phyloP scores from a whole-genome alignment of 306 rosid genomes.

The Sesbania bispinosa region DNA sequence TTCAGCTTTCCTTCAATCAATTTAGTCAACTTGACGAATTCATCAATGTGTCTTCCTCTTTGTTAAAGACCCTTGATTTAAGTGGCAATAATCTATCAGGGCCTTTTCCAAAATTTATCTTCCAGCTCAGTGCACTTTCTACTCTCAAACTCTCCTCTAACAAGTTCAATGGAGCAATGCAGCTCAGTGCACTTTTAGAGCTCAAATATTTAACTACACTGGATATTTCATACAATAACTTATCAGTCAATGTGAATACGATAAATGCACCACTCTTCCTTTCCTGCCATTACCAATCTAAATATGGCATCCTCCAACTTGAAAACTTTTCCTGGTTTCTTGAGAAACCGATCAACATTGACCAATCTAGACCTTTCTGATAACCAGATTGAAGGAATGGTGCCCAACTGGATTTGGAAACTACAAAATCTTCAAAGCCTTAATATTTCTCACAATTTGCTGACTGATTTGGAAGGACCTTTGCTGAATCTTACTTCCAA shows the following conservation, averaged over 20 bases:
- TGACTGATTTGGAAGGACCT: constrained; percentile 24
- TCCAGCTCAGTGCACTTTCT: constrained; percentile 9
- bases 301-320: constrained; percentile 33
- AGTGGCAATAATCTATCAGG: constrained; percentile 44
- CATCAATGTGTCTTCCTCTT: background rate
- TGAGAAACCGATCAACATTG: constrained; percentile 27
- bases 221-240: constrained; percentile 46
- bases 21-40: constrained; percentile 23
- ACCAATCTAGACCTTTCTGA: no score
- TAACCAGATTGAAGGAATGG: no score
- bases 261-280: background rate
- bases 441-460: constrained; percentile 42
- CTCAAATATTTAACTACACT: constrained; percentile 21
- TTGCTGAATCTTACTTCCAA: background rate
- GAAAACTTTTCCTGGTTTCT: constrained; percentile 25
- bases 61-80: constrained; percentile 34
- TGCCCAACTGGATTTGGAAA: constrained; percentile 57
- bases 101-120: constrained; percentile 29
- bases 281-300: background rate
- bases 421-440: background rate
- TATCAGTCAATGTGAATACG: background rate
- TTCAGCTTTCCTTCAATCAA: constrained; percentile 7
- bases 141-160: constrained; percentile 39
- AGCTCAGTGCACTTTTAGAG: background rate
- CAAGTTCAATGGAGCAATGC: constrained; percentile 36